Conservation (phyloP, 495 filamentous ascomycete genomes). For the Penicillium manginii region DNA sequence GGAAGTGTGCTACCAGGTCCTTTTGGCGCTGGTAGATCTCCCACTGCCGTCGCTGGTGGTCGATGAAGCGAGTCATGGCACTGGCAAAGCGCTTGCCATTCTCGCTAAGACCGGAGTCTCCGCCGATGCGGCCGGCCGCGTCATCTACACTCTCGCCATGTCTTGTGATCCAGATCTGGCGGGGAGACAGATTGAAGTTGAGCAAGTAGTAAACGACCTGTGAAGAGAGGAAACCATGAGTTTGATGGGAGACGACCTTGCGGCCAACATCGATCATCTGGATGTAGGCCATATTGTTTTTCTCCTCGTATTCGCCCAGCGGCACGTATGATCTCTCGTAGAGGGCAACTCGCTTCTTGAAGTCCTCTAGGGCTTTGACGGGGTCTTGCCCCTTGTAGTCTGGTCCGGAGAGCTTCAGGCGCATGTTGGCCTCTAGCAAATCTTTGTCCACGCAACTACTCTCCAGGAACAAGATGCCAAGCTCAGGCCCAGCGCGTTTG, state of each 20-base stretch:
- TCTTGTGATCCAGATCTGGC: constrained; percentile 97
- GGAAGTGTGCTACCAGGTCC: constrained; percentile 70
- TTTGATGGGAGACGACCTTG: constrained; percentile 87
- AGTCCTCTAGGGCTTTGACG: constrained; percentile 77
- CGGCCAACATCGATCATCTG: constrained; percentile 97
- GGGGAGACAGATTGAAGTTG: constrained; percentile 92
- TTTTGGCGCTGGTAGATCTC: constrained; percentile 74
- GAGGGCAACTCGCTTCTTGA: constrained; percentile 88
- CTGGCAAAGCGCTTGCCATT: constrained; percentile 73
- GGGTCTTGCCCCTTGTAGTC: constrained; percentile 96
- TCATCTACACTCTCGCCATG: constrained; percentile 90
- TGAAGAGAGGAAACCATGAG: constrained; percentile 86
- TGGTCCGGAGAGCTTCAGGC: constrained; percentile 92
- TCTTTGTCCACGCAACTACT: constrained; percentile 82
- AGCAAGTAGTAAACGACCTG: constrained; percentile 91
- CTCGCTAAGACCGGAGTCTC: constrained; percentile 78
- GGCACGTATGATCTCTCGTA: constrained; percentile 94
- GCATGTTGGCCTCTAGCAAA: constrained; percentile 95
- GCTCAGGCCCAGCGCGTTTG: constrained; percentile 76
- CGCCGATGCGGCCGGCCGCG: constrained; percentile 76
- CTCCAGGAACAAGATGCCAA: constrained; percentile 93
- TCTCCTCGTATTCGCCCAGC: constrained; percentile 88
- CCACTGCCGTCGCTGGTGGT: constrained; percentile 74
- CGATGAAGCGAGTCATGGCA: constrained; percentile 76
- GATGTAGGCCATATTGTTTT: constrained; percentile 86